A percentile compares a stretch with the other conserved stretches of the same genome.
Evolutionary conservation across 202 grass and related monocot genomes (phyloP).

Genomic region (Setaria viridis): DNA sequence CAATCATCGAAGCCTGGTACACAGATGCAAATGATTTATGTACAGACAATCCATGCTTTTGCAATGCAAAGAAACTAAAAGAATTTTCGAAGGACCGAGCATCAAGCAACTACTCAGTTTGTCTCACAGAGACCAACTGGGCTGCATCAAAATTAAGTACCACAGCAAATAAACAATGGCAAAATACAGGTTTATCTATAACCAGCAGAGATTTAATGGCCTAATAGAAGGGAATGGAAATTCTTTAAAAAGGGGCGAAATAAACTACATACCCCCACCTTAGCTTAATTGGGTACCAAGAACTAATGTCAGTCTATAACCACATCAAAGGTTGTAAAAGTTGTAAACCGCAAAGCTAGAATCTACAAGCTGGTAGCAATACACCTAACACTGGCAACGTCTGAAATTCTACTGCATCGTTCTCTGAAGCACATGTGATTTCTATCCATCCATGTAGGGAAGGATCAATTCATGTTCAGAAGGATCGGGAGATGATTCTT

Average conservation of each 20-base stretch:
- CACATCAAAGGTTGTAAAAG: no score
- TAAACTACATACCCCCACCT: background rate
- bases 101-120: background rate
- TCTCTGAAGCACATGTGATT: no score
- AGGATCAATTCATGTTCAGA: no score
- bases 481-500: no score
- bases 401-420: no score
- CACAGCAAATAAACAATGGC: slow-evolving; percentile 5
- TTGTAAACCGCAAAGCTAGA: no score
- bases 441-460: no score
- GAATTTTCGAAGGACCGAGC: background rate
- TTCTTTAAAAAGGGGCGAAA: background rate
- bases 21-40: slow-evolving; percentile 23
- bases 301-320: background rate
- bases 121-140: background rate
- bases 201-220: background rate
- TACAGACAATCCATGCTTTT: background rate
- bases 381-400: no score
- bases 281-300: background rate
- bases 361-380: no score
- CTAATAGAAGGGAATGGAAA: background rate
- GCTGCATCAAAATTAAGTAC: background rate
- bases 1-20: slow-evolving; percentile 31
- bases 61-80: background rate
- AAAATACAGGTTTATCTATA: background rate